Evolutionary conservation across 352 stramenopile genomes (phyloP).

Genomic region (Aphanomyces astaci): DNA sequence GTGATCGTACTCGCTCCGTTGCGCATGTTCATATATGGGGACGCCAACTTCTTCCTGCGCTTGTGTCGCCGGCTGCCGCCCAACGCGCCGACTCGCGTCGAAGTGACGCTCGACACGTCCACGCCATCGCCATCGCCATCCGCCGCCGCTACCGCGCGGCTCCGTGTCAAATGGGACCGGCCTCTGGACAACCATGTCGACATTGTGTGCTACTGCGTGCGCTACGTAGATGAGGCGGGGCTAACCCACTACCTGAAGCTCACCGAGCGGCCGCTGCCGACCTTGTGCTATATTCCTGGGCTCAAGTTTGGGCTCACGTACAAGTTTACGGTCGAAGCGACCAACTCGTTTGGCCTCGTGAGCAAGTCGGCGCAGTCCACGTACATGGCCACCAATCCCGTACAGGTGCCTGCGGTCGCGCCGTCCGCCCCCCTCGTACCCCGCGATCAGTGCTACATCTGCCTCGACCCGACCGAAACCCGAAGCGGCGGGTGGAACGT

Average conservation of each 20-base stretch:
- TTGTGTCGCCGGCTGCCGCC: constrained; percentile 61
- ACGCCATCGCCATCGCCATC: no score
- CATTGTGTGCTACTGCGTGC: constrained; percentile 78
- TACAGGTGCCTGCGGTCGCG: constrained; percentile 35
- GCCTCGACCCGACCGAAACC: constrained; percentile 47
- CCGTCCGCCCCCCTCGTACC: constrained; percentile 33
- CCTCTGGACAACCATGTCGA: constrained; percentile 63
- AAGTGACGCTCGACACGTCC: constrained; percentile 44
- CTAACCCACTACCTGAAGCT: constrained; percentile 64
- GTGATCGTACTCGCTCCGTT: constrained; percentile 70
- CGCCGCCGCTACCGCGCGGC: constrained; percentile 35
- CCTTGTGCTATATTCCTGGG: constrained; percentile 47
- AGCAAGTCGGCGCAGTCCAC: constrained; percentile 70
- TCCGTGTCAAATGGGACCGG: constrained; percentile 70
- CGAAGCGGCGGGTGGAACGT: constrained; percentile 58
- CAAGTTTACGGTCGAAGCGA: constrained; percentile 77
- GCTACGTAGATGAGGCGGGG: constrained; percentile 63
- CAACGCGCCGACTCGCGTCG: constrained; percentile 74
- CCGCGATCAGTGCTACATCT: constrained; percentile 69
- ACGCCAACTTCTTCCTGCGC: constrained; percentile 62
- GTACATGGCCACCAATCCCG: constrained; percentile 76
- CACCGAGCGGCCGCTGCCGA: constrained; percentile 55
- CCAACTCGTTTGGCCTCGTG: constrained; percentile 69
- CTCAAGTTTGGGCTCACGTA: constrained; percentile 73
- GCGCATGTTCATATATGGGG: constrained; percentile 73